Base-by-base conservation (phyloP, 441 rosid species). In the Eruca vesicaria region DNA sequence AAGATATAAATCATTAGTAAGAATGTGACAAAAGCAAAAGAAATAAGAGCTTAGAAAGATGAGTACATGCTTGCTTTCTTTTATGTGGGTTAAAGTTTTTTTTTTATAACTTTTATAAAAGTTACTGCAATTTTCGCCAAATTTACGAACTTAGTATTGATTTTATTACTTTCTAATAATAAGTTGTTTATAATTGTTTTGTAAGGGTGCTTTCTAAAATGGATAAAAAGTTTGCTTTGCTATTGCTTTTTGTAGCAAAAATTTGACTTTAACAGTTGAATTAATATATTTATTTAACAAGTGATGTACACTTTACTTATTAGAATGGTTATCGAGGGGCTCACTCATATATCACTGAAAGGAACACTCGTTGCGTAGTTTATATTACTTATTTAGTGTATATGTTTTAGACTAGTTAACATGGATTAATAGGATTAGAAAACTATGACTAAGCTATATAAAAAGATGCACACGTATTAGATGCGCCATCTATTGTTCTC, bases 201-300 rank as follows among this genome's bases (percentile, higher is more conserved):
- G 16, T 21, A 50, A 68, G 57, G 35, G 69, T 36, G 35, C 69
- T 53, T 74, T 61, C 64, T 75, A 55, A 61, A 75, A 69, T 69
- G 58, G 69, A 38, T 53, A 62, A 68, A 75, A 69, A 68, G 64
- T 69, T 68, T 28, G 63, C 69, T 75, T 69, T 62, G 79, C 50
- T 28, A 62, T 62, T 38, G 74, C 79, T 53, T 75, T 58, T 68
- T 68, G 74, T 68, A 28, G 18, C 43, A 62, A 12, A 61, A 59
- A 68, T 68, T 68, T 75, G 74, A 75, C 79, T 68, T 75, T 68
- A 75, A 75, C 74, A 68, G 74, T 75, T 29, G 28, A 29, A 2
- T 9, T 18, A 1, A 1, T 14, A 53, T 68, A 9, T 68, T 52
- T 68, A 21, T 62, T 62, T 38, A 26, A 62, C 64, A 75, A 61